Conservation (phyloP, 768 basidiomycete species). For the Hygrocybe coccinea region DNA sequence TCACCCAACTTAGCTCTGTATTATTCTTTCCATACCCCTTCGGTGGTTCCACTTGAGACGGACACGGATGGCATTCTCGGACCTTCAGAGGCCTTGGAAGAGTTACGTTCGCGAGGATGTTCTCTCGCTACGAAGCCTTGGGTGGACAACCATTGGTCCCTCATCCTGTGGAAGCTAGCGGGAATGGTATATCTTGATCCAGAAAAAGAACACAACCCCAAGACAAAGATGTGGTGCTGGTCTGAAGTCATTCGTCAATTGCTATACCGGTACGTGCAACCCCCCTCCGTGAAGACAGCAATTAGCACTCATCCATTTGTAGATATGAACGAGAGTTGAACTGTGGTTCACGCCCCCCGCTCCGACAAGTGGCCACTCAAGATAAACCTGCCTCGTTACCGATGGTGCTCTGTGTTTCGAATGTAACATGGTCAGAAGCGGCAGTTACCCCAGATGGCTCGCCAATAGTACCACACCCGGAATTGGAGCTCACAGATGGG, state of each 20-base stretch:
- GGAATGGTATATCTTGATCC: constrained; percentile 78
- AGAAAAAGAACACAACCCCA: constrained; percentile 41
- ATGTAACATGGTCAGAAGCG: constrained; percentile 52
- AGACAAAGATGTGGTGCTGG: constrained; percentile 72
- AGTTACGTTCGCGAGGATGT: constrained; percentile 57
- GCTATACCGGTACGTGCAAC: constrained; percentile 60
- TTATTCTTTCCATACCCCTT: constrained; percentile 51
- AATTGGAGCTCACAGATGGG: constrained; percentile 92
- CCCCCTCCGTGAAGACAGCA: background rate
- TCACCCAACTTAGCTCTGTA: constrained; percentile 51
- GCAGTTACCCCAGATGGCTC: constrained; percentile 35
- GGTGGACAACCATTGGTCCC: constrained; percentile 88
- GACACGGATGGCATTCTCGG: constrained; percentile 34
- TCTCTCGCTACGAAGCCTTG: constrained; percentile 66
- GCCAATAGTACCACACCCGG: constrained; percentile 41
- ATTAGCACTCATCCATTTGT: background rate
- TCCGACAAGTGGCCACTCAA: constrained; percentile 76
- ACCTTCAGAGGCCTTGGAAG: constrained; percentile 49
- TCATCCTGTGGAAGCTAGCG: constrained; percentile 93
- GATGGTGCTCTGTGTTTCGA: constrained; percentile 81
- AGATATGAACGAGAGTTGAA: constrained; percentile 91
- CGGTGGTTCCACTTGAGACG: constrained; percentile 25
- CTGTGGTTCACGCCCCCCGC: constrained; percentile 67
- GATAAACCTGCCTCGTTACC: constrained; percentile 77
- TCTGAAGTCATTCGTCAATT: constrained; percentile 76